Base-by-base conservation (phyloP, 2,329 filamentous ascomycete species). In the Claviceps quebecensis region DNA sequence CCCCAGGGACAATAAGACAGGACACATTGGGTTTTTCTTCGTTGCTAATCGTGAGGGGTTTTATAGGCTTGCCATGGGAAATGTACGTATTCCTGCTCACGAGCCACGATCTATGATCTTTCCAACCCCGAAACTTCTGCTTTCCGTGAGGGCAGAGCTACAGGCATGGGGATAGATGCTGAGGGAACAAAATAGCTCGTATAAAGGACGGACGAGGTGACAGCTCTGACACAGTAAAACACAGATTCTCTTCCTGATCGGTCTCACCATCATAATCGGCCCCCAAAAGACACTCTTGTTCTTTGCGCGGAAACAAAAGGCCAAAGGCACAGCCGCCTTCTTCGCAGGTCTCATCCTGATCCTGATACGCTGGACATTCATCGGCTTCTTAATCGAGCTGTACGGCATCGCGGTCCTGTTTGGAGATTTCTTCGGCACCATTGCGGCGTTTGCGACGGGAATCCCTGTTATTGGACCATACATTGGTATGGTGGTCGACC, bases 161-260 rank as follows among this genome's bases (percentile, higher is more conserved):
- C 14, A n/a, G 3, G 38, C 14, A n/a, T 16, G 38, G 38, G 38
- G 38, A 9, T 7, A 17, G 39, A n/a, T 13, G 39, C n/a, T 4
- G 13, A 13, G 13, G 19, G 4, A n/a, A 53, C 53, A 54, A 48
- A 52, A 50, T 34, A 52, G 41, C 3, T 19, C 40, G 16, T 7
- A 8, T 2, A 17, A 34, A 29, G 16, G 43, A 45, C 2, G 2
- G 14, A 23, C 14, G 26, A 19, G 16, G 16, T 34, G 41, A n/a
- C 17, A 52, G 40, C 17, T 55, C 53, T 56, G 49, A 54, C 49
- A 45, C 53, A 52, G 53, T 46, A 47, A 46, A 19, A 3, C 26
- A n/a, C 53, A 95, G 88, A 94, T 98, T 68, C 88, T 98, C 67
- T 97, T 98, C 76, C 81, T 98, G 51, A 87, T 95, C 72, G 93